These are phyloP conservation scores for Cordyceps militaris DNA, from an alignment of 2,329 filamentous ascomycete genomes.

Conservation along the genomic window DNA sequence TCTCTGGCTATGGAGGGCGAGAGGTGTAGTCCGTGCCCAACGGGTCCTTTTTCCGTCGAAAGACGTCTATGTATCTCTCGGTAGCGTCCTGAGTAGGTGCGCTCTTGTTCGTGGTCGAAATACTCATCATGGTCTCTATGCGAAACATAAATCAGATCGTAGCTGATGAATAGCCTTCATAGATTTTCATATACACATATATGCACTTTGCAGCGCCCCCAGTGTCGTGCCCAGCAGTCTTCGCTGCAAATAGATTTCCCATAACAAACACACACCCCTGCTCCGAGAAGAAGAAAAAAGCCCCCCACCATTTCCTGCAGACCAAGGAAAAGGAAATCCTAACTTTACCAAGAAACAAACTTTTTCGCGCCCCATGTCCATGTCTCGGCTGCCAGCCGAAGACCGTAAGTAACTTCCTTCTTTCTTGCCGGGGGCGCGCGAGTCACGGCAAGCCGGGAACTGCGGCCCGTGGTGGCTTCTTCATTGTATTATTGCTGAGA, in stretches of 20 bases:
- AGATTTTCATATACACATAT: too few relatives aligned
- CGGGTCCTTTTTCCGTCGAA: not conserved
- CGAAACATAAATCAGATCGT: too few relatives aligned
- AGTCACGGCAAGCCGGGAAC: not conserved
- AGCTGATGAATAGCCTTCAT: too few relatives aligned
- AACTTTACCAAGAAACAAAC: not conserved
- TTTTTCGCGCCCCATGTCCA: not conserved
- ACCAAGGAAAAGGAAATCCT: not conserved
- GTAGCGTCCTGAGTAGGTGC: too few relatives aligned
- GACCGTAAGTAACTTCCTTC: not conserved
- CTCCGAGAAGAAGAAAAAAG: not conserved
- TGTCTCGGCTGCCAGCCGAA: not conserved
- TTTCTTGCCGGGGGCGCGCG: not conserved
- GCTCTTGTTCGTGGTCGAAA: too few relatives aligned
- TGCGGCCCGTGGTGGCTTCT: not conserved
- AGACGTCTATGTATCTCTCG: too few relatives aligned
- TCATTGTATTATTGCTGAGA: not conserved
- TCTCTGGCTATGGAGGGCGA: too few relatives aligned
- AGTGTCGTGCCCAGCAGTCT: not conserved
- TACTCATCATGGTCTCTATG: too few relatives aligned
- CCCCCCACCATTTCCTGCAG: not conserved
- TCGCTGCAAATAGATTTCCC: not conserved
- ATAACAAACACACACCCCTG: not conserved
- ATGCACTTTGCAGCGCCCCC: not conserved
- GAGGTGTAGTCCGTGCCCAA: not conserved